phyloP scores from a whole-genome alignment of 164 flowering plant species.

The Vitis rotundifolia region DNA sequence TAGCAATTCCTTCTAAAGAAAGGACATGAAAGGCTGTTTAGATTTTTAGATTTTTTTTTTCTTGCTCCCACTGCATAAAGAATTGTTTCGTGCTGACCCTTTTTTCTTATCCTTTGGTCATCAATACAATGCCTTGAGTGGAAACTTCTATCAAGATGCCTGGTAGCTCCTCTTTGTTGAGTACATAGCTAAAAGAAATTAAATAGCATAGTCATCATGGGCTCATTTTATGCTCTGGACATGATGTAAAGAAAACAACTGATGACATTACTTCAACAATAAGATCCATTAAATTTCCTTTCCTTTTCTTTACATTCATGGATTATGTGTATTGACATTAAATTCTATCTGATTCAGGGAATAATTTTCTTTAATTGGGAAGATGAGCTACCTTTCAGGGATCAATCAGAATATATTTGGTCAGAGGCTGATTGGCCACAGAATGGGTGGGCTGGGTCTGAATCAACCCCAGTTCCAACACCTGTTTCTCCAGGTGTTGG shows the following conservation, averaged over 20 bases:
- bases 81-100: no score
- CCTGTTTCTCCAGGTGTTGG: constrained; percentile 79
- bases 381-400: constrained; percentile 30
- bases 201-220: neutral
- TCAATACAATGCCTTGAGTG: no score
- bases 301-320: neutral
- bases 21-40: no score
- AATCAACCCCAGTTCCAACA: constrained; percentile 81
- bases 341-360: constrained; percentile 54
- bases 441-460: constrained; percentile 82
- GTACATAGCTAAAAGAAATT: neutral
- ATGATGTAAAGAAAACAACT: constrained; percentile 1
- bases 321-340: neutral
- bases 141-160: no score
- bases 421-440: constrained; percentile 91
- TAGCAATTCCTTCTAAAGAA: no score
- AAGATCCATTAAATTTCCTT: neutral
- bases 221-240: neutral
- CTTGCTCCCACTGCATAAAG: no score
- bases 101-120: no score
- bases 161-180: no score
- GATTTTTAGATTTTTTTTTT: no score
- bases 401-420: constrained; percentile 68
- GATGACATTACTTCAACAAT: neutral
- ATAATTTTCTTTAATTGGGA: constrained; percentile 66